Evolutionary conservation across 331 rosid genomes (phyloP), one percentile per base, ranked within the genome.

Genomic region (Malus hybrid): DNA sequence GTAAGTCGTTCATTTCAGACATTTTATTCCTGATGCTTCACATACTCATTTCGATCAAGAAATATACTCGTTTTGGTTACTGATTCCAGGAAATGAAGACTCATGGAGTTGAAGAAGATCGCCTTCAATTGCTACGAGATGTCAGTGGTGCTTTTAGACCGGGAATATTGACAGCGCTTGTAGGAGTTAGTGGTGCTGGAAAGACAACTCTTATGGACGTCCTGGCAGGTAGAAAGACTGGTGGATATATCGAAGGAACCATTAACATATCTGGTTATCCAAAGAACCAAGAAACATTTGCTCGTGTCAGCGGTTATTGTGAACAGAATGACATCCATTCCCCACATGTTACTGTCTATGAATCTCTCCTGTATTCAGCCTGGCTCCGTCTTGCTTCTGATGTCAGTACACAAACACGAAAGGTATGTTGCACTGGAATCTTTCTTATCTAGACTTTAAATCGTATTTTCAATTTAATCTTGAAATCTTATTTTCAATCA

Each of bases 301-400:
- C 86, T 80, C 82, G 88, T 27, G 64, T 85, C 31, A 70, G 80
- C n/a, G 88, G 88, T 54, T 85, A 85, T 20, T 85, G 88, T 67
- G 88, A 85, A 66, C 88, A 85, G 66, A 79, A 63, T 57, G 88
- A 85, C 79, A 85, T 85, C 56, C 88, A 85, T 69, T 85, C 88
- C 4, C 86, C 88, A 0, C 56, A 85, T 71, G 76, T 85, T 31
- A 85, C 86, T 6, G 88, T 82, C 70, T 80, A 82, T 6, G 88
- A 85, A 78, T 82, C 88, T 34, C 63, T 85, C 14, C 70, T 85
- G 33, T 85, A 76, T 55, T 85, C 88, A 14, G 88, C 86, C 3
- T 85, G 86, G 88, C 88, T 85, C 24, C 84, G 88, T 65, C 88
- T 85, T 52, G 20, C 82, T 42, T 63, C 81, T 6, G 65, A 74